phyloP scores from a whole-genome alignment of 495 filamentous ascomycete species.

The Tuber aestivum region DNA sequence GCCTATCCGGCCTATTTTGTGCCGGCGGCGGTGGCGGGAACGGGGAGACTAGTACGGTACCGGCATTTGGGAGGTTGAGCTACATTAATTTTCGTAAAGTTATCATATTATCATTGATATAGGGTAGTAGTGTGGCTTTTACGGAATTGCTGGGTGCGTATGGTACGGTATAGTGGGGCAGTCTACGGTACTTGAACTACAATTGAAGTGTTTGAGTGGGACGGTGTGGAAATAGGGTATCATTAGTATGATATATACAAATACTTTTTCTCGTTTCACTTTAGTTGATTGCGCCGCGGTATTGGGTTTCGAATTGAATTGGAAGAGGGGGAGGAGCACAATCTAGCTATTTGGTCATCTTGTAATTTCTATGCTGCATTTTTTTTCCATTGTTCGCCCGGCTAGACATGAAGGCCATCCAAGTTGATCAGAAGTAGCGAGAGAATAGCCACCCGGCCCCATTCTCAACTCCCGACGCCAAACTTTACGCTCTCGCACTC shows the following conservation, averaged over 20 bases:
- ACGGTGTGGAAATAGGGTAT: too few species aligned
- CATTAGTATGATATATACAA: not conserved
- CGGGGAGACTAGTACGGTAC: not conserved
- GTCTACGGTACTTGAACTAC: not conserved
- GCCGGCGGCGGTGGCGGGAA: not conserved
- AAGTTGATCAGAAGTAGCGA: not conserved
- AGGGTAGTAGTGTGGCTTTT: not conserved
- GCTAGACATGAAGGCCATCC: not conserved
- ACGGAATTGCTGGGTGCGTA: not conserved
- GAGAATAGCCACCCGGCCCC: not conserved
- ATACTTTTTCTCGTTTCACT: not conserved
- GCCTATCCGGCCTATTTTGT: not conserved
- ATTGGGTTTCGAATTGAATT: not conserved
- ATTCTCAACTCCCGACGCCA: slow-evolving; percentile 52
- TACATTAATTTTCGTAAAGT: not conserved
- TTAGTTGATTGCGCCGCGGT: not conserved
- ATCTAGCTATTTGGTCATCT: not conserved
- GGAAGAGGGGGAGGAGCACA: not conserved
- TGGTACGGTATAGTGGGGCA: too few species aligned
- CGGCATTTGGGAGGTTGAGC: not conserved
- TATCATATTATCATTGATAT: not conserved
- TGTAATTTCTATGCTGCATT: not conserved
- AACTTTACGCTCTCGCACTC: slow-evolving; percentile 68
- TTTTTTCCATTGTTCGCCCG: not conserved
- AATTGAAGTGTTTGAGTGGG: too few species aligned